A percentile compares a stretch with the other conserved stretches of the same genome.
Conservation (phyloP, 805 yeast species). For the Candida schatavii region DNA sequence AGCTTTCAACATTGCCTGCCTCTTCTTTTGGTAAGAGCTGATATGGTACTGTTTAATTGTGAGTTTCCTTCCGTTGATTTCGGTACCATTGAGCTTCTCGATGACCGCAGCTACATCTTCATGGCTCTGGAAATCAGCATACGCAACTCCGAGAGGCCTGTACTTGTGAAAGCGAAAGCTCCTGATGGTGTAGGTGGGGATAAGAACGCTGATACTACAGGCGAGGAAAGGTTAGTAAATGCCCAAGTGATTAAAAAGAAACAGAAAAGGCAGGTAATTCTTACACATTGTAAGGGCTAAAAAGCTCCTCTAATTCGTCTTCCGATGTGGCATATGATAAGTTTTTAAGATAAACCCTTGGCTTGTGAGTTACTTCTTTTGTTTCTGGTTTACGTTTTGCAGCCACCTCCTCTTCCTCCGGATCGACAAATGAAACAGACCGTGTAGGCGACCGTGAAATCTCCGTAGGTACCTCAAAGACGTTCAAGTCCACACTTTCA, state of each 20-base stretch:
- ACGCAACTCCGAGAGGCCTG: constrained; percentile 54
- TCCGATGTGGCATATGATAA: constrained; percentile 53
- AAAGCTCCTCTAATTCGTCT: constrained; percentile 44
- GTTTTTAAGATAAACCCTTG: constrained; percentile 53
- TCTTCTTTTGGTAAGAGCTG: neutral
- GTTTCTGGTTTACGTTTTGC: neutral
- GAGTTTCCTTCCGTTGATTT: constrained; percentile 22
- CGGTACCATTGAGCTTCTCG: constrained; percentile 21
- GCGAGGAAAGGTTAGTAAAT: constrained; percentile 4
- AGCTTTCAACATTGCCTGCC: neutral
- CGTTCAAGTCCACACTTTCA: no score
- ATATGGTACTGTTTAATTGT: constrained; percentile 33
- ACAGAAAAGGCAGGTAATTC: constrained; percentile 12
- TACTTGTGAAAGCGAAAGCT: constrained; percentile 40
- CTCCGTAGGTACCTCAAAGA: no score
- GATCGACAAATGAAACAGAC: neutral
- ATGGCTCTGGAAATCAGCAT: constrained; percentile 30
- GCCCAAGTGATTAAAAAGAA: constrained; percentile 3
- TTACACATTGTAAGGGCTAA: constrained; percentile 47
- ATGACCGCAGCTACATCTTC: constrained; percentile 29
- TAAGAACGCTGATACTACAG: constrained; percentile 37
- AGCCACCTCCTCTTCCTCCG: neutral
- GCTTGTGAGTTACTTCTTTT: constrained; percentile 1
- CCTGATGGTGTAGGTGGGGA: constrained; percentile 54
- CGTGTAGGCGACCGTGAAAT: no score